phyloP scores from a whole-genome alignment of 345 rosid species.

The Lepidium aucheri region DNA sequence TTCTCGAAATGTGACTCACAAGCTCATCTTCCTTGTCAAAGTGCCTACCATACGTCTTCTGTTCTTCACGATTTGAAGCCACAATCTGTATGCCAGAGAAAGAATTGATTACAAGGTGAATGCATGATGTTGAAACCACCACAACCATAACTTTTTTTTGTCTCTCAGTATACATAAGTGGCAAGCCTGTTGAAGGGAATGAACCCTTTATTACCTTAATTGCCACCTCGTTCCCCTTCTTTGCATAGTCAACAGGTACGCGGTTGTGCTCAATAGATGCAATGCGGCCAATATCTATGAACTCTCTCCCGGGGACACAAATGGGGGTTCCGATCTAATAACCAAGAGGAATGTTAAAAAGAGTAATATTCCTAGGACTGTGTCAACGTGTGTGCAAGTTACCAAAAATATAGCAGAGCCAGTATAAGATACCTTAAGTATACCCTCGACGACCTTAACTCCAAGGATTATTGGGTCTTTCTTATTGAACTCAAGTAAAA shows the following conservation, averaged over 20 bases:
- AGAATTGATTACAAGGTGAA: not conserved
- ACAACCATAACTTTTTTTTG: not conserved
- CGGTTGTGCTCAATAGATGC: conserved; percentile 76
- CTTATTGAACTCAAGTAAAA: conserved; percentile 70
- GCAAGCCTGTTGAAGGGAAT: not conserved
- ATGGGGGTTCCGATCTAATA: conserved; percentile 80
- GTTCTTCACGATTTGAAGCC: conserved; percentile 65
- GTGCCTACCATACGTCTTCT: conserved; percentile 82
- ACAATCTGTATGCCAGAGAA: conserved; percentile 40
- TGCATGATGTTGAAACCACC: not conserved
- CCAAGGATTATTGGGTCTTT: conserved; percentile 88
- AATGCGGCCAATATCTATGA: conserved; percentile 76
- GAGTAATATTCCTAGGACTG: not conserved
- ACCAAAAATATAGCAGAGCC: not conserved
- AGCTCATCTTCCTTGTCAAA: conserved; percentile 77
- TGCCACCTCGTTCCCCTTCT: conserved; percentile 72
- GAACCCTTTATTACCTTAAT: conserved; percentile 51
- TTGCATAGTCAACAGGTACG: conserved; percentile 61
- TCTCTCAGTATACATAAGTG: not conserved
- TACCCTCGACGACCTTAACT: conserved; percentile 72
- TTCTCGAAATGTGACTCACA: conserved; percentile 76
- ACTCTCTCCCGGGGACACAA: conserved; percentile 73
- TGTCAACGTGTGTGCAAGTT: not conserved
- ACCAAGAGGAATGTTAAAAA: not conserved
- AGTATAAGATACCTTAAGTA: conserved; percentile 44